These are phyloP conservation scores for Halophytophthora batemanensis DNA, from an alignment of 352 stramenopile species.

Conservation along the genomic window DNA sequence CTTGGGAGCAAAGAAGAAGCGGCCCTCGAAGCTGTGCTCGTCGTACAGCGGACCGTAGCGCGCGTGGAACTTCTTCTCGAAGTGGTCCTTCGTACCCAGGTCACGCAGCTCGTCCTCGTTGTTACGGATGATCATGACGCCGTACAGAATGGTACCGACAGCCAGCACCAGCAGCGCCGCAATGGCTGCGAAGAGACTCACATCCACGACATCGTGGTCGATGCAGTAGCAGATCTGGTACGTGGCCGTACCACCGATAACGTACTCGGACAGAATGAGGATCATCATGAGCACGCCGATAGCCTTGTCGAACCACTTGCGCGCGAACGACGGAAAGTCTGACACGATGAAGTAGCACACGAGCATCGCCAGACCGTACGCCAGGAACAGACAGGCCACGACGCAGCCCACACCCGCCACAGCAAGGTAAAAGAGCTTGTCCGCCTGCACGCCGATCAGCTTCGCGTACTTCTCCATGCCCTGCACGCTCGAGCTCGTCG, in stretches of 20 bases:
- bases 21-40: constrained; percentile 84
- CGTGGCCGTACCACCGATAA: constrained; percentile 72
- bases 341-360: constrained; percentile 47
- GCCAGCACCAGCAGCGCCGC: constrained; percentile 66
- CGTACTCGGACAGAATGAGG: constrained; percentile 82
- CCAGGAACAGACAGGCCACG: constrained; percentile 39
- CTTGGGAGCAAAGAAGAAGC: constrained; percentile 87
- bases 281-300: constrained; percentile 83
- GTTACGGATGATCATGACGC: constrained; percentile 61
- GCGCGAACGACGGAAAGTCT: constrained; percentile 51
- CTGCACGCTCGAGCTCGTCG: constrained; percentile 29
- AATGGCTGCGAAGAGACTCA: constrained; percentile 65
- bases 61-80: constrained; percentile 78
- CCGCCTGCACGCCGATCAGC: constrained; percentile 63
- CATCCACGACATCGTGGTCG: constrained; percentile 50
- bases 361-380: constrained; percentile 46
- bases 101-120: constrained; percentile 82
- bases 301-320: constrained; percentile 77
- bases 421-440: constrained; percentile 85
- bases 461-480: constrained; percentile 82
- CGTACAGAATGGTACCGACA: constrained; percentile 76
- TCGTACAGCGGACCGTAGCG: constrained; percentile 84
- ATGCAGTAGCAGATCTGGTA: constrained; percentile 87
- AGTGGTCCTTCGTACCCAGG: constrained; percentile 79
- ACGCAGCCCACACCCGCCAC: constrained; percentile 55